Conservation (phyloP, 106 monocot species). For the Agapanthus africanus region DNA sequence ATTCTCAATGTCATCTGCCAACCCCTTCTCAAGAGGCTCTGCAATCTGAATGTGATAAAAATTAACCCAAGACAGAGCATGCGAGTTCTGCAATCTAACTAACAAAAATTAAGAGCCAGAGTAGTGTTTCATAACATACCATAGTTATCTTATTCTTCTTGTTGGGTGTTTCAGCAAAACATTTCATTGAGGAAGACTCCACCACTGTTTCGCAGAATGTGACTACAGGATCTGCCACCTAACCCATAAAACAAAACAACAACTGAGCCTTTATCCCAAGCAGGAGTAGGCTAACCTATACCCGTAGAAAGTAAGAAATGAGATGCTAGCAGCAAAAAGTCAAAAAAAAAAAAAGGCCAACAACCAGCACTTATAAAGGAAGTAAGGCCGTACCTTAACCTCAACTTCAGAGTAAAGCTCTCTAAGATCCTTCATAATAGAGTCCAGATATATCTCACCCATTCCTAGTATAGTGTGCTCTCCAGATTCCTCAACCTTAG, state of each 20-base stretch:
- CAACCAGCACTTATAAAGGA: not conserved
- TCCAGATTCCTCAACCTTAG: constrained; percentile 95
- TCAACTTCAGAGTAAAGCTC: constrained; percentile 99
- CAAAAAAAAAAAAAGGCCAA: not conserved
- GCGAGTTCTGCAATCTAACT: too few relatives aligned
- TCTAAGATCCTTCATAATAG: constrained; percentile 98
- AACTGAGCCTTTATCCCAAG: too few relatives aligned
- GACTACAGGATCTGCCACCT: constrained; percentile 99
- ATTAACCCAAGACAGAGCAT: too few relatives aligned
- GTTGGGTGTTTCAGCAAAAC: constrained; percentile 98
- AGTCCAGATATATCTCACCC: constrained; percentile 94
- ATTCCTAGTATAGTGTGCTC: constrained; percentile 97
- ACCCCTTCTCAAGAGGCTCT: constrained; percentile 81
- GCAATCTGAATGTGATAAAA: constrained; percentile 46
- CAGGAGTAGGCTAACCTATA: too few relatives aligned
- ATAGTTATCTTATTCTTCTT: constrained; percentile 96
- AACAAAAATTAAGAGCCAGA: not conserved
- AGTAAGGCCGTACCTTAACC: constrained; percentile 60
- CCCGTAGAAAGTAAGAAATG: constrained; percentile 5
- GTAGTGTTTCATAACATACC: constrained; percentile 24
- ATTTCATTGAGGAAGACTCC: constrained; percentile 90
- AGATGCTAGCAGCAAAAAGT: constrained; percentile 8
- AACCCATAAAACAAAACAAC: not conserved
- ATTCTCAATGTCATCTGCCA: constrained; percentile 94
- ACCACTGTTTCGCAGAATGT: constrained; percentile 98